Conservation (phyloP, 495 filamentous ascomycete species). For the Chaetomium cochliodes region DNA sequence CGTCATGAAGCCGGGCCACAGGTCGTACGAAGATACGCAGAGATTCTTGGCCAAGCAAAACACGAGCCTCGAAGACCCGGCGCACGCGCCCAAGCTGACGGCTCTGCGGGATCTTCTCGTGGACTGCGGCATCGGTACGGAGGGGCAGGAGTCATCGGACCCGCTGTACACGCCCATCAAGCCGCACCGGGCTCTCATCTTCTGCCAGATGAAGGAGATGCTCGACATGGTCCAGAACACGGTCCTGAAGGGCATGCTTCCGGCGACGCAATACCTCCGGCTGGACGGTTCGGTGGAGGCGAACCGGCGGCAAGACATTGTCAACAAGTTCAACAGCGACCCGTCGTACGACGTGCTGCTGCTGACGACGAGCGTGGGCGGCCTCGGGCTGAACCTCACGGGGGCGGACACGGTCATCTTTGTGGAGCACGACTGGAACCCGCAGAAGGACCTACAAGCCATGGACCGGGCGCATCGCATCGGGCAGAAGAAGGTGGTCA, state of each 20-base stretch:
- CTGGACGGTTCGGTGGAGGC: constrained; percentile 91
- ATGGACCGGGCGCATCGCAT: constrained; percentile 99
- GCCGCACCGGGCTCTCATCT: constrained; percentile 91
- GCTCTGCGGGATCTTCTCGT: constrained; percentile 86
- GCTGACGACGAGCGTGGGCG: constrained; percentile 91
- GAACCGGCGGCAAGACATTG: constrained; percentile 86
- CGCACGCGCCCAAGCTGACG: constrained; percentile 88
- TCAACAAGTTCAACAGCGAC: constrained; percentile 97
- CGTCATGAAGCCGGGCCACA: constrained; percentile 90
- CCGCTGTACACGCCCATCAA: constrained; percentile 71
- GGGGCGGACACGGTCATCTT: constrained; percentile 99
- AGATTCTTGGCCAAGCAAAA: constrained; percentile 65
- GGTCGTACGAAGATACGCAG: constrained; percentile 83
- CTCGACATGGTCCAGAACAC: constrained; percentile 94
- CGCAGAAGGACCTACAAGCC: constrained; percentile 96
- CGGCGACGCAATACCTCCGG: constrained; percentile 82
- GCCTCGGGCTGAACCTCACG: constrained; percentile 90
- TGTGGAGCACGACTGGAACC: constrained; percentile 99
- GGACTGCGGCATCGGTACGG: constrained; percentile 90
- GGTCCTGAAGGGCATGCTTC: constrained; percentile 80
- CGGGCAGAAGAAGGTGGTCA: constrained; percentile 98
- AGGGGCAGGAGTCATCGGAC: constrained; percentile 64
- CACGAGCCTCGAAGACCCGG: constrained; percentile 75
- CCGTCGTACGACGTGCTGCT: constrained; percentile 92
- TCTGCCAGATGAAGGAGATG: constrained; percentile 99